These are phyloP conservation scores for Peziza echinospora DNA, from an alignment of 495 filamentous ascomycete species.

Conservation along the genomic window DNA sequence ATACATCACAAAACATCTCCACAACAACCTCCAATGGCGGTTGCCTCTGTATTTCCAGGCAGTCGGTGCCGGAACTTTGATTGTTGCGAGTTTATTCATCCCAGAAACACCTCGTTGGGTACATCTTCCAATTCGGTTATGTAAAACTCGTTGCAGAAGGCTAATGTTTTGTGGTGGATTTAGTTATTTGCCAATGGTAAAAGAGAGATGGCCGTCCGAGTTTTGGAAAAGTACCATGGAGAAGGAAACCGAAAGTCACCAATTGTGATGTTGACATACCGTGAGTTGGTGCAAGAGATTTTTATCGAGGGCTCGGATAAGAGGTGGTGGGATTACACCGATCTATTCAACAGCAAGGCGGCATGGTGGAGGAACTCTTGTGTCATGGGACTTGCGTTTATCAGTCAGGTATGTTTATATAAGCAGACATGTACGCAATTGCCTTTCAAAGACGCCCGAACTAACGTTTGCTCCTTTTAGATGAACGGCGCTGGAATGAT, in stretches of 20 bases:
- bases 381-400: too few relatives aligned
- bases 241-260: conserved; percentile 10
- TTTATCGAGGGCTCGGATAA: conserved; percentile 34
- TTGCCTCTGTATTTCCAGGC: conserved; percentile 40
- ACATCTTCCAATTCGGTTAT: conserved; percentile 18
- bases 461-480: conserved; percentile 24
- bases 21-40: conserved; percentile 27
- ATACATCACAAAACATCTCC: conserved; percentile 8
- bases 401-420: too few relatives aligned
- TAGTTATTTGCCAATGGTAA: conserved; percentile 10
- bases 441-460: background rate
- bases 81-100: conserved; percentile 21
- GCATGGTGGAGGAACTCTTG: conserved; percentile 31
- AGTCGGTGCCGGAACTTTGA: conserved; percentile 28
- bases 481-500: conserved; percentile 36
- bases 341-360: conserved; percentile 36
- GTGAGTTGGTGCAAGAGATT: conserved; percentile 36
- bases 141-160: conserved; percentile 9
- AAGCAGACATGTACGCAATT: too few relatives aligned
- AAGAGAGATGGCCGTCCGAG: conserved; percentile 27
- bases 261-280: conserved; percentile 34
- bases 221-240: conserved; percentile 37
- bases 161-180: conserved; percentile 10
- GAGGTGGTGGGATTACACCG: conserved; percentile 44
- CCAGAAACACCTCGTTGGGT: conserved; percentile 24